These are phyloP conservation scores for Sinapis alba DNA, from an alignment of 441 rosid species.

Conservation along the genomic window DNA sequence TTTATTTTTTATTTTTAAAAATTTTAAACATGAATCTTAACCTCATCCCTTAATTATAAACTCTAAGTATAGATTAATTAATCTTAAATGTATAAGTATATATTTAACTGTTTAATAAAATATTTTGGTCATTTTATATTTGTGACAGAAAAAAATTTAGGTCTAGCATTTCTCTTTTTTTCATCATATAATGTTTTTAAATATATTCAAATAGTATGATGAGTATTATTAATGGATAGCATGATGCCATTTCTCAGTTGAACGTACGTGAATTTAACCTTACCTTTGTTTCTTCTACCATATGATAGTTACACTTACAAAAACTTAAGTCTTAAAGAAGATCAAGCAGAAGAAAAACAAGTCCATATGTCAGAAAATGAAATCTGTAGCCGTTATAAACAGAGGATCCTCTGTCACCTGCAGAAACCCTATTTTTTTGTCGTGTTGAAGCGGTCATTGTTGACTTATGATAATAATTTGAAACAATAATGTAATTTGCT, in stretches of 20 bases:
- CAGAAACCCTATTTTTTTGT: neutral
- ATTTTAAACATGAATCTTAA: no score
- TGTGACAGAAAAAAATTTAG: no score
- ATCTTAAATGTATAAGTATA: no score
- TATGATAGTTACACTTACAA: neutral
- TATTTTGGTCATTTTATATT: no score
- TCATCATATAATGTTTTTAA: neutral
- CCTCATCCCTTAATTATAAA: no score
- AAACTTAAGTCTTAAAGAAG: neutral
- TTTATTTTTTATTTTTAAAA: no score
- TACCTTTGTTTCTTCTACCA: neutral
- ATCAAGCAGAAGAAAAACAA: neutral
- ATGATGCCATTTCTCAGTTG: neutral
- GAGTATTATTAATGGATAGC: neutral
- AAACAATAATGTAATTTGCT: neutral
- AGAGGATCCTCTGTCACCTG: neutral
- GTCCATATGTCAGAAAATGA: conserved; percentile 13
- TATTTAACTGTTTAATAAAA: no score
- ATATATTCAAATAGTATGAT: neutral
- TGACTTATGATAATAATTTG: neutral
- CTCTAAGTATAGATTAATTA: no score
- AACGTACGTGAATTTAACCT: neutral
- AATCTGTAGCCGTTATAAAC: conserved; percentile 17
- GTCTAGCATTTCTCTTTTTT: no score
- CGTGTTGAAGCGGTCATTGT: conserved; percentile 9